Conservation (phyloP, 106 monocot genomes). For the Agapanthus africanus region DNA sequence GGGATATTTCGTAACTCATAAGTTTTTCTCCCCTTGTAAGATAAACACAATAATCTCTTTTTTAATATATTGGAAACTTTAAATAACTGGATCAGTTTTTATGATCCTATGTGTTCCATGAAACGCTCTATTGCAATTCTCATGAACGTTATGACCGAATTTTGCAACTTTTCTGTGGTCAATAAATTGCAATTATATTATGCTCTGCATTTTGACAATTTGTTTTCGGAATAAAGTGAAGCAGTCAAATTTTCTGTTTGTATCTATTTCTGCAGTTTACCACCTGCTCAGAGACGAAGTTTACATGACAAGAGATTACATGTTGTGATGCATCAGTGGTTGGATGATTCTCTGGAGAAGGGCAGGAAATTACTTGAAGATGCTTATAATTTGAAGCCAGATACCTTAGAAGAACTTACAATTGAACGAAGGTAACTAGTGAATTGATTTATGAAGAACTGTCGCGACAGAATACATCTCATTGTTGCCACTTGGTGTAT, state of each 20-base stretch:
- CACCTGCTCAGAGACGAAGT: constrained; percentile 34
- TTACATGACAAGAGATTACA: constrained; percentile 50
- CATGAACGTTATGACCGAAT: neutral
- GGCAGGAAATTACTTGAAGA: constrained; percentile 53
- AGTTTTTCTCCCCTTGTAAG: no score
- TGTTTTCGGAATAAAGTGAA: neutral
- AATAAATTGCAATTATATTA: neutral
- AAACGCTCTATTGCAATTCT: neutral
- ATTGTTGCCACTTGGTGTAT: neutral
- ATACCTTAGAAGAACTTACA: constrained; percentile 42
- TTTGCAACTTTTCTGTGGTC: neutral
- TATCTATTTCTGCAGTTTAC: constrained; percentile 40
- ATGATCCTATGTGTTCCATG: neutral
- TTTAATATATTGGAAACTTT: neutral
- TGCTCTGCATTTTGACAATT: neutral
- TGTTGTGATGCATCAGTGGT: constrained; percentile 67
- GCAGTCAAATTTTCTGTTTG: neutral
- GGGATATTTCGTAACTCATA: neutral
- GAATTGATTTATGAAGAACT: neutral
- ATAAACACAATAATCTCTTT: neutral
- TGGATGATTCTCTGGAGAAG: constrained; percentile 70
- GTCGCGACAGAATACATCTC: neutral
- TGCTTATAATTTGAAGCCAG: constrained; percentile 68
- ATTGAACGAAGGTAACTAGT: constrained; percentile 40
- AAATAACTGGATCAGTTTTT: neutral